phyloP scores from a whole-genome alignment of 148 eudicot species.

The Polygonum aviculare region DNA sequence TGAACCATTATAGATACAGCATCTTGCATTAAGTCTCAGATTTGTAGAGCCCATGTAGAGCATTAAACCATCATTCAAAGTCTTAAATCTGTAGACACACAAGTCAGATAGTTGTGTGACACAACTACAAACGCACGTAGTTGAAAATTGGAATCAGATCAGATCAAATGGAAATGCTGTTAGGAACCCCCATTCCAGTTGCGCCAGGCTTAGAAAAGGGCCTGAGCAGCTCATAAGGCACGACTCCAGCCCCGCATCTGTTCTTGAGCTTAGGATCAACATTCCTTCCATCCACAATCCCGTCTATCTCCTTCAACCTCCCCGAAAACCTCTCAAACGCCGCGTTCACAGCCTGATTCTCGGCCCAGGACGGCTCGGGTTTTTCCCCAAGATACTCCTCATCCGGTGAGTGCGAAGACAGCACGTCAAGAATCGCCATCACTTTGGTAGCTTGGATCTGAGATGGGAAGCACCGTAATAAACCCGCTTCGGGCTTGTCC shows the following conservation, averaged over 20 bases:
- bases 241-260: conserved; percentile 53
- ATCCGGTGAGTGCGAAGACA: conserved; percentile 61
- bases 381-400: conserved; percentile 64
- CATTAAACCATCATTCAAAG: too few species aligned
- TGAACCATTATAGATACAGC: too few species aligned
- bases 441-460: conserved; percentile 49
- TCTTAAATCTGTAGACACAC: not conserved
- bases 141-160: not conserved
- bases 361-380: conserved; percentile 42
- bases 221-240: conserved; percentile 60
- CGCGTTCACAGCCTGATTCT: conserved; percentile 24
- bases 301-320: conserved; percentile 40
- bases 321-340: conserved; percentile 45
- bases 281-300: conserved; percentile 49
- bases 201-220: conserved; percentile 65
- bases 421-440: conserved; percentile 45
- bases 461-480: conserved; percentile 47
- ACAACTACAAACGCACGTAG: not conserved
- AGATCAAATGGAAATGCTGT: conserved; percentile 64
- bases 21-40: too few species aligned
- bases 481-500: conserved; percentile 26
- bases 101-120: too few species aligned
- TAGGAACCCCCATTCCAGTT: conserved; percentile 64
- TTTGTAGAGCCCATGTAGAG: too few species aligned
- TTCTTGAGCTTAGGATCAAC: conserved; percentile 30